Evolutionary conservation across 192 early-diverging fungal genomes (phyloP), one percentile per base, ranked within the genome.

Genomic region (Coemansia sp.): DNA sequence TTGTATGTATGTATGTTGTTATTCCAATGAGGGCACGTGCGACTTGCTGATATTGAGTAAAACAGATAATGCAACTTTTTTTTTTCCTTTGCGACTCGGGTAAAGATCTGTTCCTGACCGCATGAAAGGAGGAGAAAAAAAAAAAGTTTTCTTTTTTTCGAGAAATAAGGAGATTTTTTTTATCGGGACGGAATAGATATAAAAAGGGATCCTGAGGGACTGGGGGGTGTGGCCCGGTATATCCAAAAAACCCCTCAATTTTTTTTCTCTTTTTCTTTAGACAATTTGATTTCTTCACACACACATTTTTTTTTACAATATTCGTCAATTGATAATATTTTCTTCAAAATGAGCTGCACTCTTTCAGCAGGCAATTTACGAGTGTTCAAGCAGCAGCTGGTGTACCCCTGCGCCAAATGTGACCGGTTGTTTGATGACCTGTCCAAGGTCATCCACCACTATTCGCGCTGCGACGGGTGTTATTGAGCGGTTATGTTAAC

Each of bases 391-490:
- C 38, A 38, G 38, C 59, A 61, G 59, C 59, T 61, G 18, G 59
- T 61, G 36, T 61, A 38, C 22, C 59, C 59, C 17, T 61, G 59
- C 37, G 59, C 59, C 34, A 61, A 61, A 38, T 61, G 59, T 38
- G 59, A 61, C 37, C 18, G 59, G 59, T 28, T 61, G n/a, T 61
- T 61, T 28, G 59, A 61, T n/a, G 39, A 61, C 41, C 38, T 61
- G 18, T 41, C 37, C 34, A 43, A 43, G 37, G 59, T 61, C 1
- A 61, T 61, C 18, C 59, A 61, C 37, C 59, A 61, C 28, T 61
- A 61, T 37, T 38, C 59, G 39, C 37, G 37, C 37, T 61, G 59
- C 38, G 20, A 9, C 18, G 59, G 59, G 8, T 34, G 34, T 8
- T 61, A 61, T 38, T 61, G 41, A 38, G 51, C 45, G 14, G 0